Evolutionary conservation across 2,329 filamentous ascomycete species (phyloP).

Genomic region (Trichoderma sp.): DNA sequence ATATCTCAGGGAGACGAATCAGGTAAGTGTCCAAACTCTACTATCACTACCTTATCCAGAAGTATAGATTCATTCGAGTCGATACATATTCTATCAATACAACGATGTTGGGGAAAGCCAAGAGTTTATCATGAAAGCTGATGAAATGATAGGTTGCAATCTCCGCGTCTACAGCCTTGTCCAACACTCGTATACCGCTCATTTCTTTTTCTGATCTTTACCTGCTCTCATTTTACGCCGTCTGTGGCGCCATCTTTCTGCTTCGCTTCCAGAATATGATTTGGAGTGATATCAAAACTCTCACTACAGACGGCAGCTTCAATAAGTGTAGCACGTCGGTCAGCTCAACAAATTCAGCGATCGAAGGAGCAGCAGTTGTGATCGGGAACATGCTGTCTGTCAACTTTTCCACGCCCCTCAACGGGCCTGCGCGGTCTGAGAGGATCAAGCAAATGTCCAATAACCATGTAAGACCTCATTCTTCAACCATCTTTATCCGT

Average conservation of each 20-base stretch:
- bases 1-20: background rate
- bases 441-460: slow-evolving; percentile 46
- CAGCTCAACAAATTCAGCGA: background rate
- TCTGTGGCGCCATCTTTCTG: background rate
- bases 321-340: slow-evolving; percentile 1
- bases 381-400: slow-evolving; percentile 42
- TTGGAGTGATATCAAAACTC: background rate
- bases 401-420: slow-evolving; percentile 47
- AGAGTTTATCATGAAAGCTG: background rate
- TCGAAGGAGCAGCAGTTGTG: background rate
- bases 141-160: background rate
- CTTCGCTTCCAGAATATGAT: slow-evolving; percentile 16
- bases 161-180: background rate
- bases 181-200: background rate
- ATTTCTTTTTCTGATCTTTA: background rate
- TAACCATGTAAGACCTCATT: slow-evolving; percentile 42
- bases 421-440: slow-evolving; percentile 42
- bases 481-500: background rate
- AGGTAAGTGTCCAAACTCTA: background rate
- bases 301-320: background rate
- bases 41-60: background rate
- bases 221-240: background rate
- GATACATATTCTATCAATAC: background rate
- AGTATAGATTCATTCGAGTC: background rate
- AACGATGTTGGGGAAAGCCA: background rate